Conservation (phyloP, 1,139 yeast genomes). For the Scheffersomyces parashehatae region DNA sequence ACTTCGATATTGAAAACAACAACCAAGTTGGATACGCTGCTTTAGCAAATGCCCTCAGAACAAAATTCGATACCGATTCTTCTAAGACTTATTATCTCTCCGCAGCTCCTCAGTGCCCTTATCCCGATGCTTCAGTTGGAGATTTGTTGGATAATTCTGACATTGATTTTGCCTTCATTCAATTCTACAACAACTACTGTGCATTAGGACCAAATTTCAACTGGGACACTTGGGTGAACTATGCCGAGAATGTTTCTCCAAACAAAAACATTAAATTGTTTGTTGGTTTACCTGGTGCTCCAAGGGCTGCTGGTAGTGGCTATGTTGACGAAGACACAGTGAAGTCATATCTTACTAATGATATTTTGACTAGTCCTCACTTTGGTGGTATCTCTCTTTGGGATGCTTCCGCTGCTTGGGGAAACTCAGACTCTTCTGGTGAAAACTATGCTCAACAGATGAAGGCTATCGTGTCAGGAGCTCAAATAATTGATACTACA, state of each 20-base stretch:
- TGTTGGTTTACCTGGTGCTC: slow-evolving; percentile 74
- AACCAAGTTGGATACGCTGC: slow-evolving; percentile 59
- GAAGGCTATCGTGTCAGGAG: slow-evolving; percentile 12
- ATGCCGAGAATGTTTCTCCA: slow-evolving; percentile 62
- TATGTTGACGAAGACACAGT: slow-evolving; percentile 35
- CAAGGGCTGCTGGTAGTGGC: slow-evolving; percentile 68
- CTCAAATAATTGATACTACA: slow-evolving; percentile 1
- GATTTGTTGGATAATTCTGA: slow-evolving; percentile 58
- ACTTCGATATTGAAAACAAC: slow-evolving; percentile 47
- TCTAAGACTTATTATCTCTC: slow-evolving; percentile 72
- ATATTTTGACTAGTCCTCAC: slow-evolving; percentile 33
- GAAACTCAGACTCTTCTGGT: slow-evolving; percentile 11
- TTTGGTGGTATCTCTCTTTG: slow-evolving; percentile 90
- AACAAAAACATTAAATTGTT: slow-evolving; percentile 65
- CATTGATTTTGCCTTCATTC: slow-evolving; percentile 85
- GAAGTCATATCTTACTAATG: slow-evolving; percentile 21
- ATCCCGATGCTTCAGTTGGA: slow-evolving; percentile 86
- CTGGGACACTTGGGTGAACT: slow-evolving; percentile 82
- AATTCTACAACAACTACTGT: slow-evolving; percentile 92
- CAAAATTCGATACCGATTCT: slow-evolving; percentile 50
- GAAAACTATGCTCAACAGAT: slow-evolving; percentile 13
- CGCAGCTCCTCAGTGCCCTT: slow-evolving; percentile 96
- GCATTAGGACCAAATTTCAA: slow-evolving; percentile 61
- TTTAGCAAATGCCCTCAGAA: slow-evolving; percentile 60
- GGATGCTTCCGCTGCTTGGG: slow-evolving; percentile 66